Base-by-base conservation (phyloP, 1,139 yeast genomes). In the Pichia sp. region DNA sequence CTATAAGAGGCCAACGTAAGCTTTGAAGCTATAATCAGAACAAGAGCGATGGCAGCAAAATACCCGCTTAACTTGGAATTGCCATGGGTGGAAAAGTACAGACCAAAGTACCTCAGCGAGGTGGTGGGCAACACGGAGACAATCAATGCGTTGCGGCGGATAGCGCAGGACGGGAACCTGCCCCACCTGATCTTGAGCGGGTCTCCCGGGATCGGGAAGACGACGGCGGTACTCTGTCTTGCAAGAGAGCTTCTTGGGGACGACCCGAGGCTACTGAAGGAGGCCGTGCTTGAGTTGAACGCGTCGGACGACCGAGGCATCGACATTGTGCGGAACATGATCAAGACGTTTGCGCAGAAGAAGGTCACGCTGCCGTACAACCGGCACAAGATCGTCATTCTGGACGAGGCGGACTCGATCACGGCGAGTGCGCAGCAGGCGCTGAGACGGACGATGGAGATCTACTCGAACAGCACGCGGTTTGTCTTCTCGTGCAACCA, bases 391-490 rank as follows among this genome's bases (percentile, higher is more conserved):
- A 88, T 93, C 58, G 80, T 93, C 60, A 91, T 92, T 54, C 73
- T 92, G 59, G 98, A 92, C 71, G 98, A 92, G 71, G 98, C 97
- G 0, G 98, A 93, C 68, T 87, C 96, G n/a, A 89, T 93, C 92
- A 93, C 99, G 0, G 92, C 97, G 0, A 97, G 96, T 49, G 99
- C 99, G 0, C 99, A 93, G 71, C 97, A 92, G 67, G 99, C 99
- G 0, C 75, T 93, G 64, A 80, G 99, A 72, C 81, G 99, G 68
- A 93, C 98, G 1, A 93, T 93, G 99, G 99, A 93, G 68, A 81
- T 93, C 33, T 93, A 90, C 67, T 87, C 97, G 34, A 87, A 87
- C 67, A 86, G 97, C 5, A 93, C 99, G 5, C 80, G 99, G 64
- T 93, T 95, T 75, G 98, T 97, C 20, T 93, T 95, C 74, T 97